These are phyloP conservation scores for Paspalum notatum DNA, from an alignment of 176 grass and related monocot genomes.

Conservation along the genomic window DNA sequence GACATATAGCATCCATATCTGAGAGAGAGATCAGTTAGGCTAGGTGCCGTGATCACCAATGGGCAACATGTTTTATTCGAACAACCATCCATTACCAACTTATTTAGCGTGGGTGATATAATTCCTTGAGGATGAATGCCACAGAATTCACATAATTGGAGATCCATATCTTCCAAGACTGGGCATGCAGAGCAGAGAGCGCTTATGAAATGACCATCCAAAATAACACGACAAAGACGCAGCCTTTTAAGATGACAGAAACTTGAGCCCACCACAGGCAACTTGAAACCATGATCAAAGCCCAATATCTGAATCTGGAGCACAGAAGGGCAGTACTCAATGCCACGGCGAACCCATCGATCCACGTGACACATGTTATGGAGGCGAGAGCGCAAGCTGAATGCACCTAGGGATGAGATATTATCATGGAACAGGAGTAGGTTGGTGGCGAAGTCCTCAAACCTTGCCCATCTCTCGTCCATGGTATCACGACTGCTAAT, in stretches of 20 bases:
- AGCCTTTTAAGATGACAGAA: slow-evolving; percentile 22
- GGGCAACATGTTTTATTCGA: not conserved
- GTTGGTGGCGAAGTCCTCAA: slow-evolving; percentile 17
- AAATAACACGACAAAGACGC: not conserved
- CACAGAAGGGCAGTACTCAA: slow-evolving; percentile 11
- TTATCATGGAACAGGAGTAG: slow-evolving; percentile 23
- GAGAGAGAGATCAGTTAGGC: not conserved
- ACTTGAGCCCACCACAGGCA: slow-evolving; percentile 22
- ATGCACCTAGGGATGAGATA: not conserved
- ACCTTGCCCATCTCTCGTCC: not conserved
- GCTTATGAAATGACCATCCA: not conserved
- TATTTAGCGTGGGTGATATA: slow-evolving; percentile 8
- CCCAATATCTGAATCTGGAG: not conserved
- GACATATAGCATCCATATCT: not conserved
- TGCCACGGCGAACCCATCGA: slow-evolving; percentile 42
- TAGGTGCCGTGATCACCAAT: not conserved
- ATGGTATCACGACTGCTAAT: rapidly evolving
- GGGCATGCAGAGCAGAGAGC: slow-evolving; percentile 7
- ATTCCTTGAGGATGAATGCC: not conserved
- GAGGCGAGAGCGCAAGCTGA: not conserved
- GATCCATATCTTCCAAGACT: slow-evolving; percentile 10
- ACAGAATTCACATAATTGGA: not conserved
- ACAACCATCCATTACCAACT: not conserved
- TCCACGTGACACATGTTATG: not conserved
- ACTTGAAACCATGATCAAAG: too few relatives aligned